These are phyloP conservation scores for Mesembryanthemum crystallinum DNA, from an alignment of 148 eudicot genomes.

Conservation along the genomic window DNA sequence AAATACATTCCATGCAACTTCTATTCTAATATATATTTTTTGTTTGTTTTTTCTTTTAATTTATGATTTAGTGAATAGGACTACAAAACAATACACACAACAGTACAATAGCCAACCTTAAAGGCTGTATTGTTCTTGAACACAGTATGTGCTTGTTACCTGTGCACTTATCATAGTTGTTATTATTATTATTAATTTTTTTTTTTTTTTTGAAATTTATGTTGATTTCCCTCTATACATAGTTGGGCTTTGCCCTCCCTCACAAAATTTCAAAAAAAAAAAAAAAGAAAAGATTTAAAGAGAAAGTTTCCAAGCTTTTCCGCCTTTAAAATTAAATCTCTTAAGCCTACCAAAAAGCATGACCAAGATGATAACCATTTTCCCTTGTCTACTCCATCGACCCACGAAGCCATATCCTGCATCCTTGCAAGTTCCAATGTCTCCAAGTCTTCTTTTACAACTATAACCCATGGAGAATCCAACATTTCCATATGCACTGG, in stretches of 20 bases:
- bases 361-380: slow-evolving; percentile 45
- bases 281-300: not conserved
- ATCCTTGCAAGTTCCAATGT: slow-evolving; percentile 24
- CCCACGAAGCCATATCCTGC: slow-evolving; percentile 49
- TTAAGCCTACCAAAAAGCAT: slow-evolving; percentile 61
- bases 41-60: not conserved
- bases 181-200: too few relatives aligned
- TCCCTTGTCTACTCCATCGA: slow-evolving; percentile 49
- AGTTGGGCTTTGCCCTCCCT: too few relatives aligned
- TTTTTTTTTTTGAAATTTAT: too few relatives aligned
- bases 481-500: slow-evolving; percentile 62
- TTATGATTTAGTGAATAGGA: too few relatives aligned
- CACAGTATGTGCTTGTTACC: too few relatives aligned
- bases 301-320: slow-evolving; percentile 53
- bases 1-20: too few relatives aligned
- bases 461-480: slow-evolving; percentile 56
- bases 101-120: too few relatives aligned
- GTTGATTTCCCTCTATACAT: too few relatives aligned
- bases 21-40: too few relatives aligned
- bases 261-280: not conserved
- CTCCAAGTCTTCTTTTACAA: slow-evolving; percentile 36
- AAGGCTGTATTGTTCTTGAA: too few relatives aligned
- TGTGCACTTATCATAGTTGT: too few relatives aligned
- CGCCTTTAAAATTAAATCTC: slow-evolving; percentile 50
- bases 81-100: too few relatives aligned